Base-by-base conservation (phyloP, 2,329 filamentous ascomycete species). In the Coniosporium tulheliwenetii region DNA sequence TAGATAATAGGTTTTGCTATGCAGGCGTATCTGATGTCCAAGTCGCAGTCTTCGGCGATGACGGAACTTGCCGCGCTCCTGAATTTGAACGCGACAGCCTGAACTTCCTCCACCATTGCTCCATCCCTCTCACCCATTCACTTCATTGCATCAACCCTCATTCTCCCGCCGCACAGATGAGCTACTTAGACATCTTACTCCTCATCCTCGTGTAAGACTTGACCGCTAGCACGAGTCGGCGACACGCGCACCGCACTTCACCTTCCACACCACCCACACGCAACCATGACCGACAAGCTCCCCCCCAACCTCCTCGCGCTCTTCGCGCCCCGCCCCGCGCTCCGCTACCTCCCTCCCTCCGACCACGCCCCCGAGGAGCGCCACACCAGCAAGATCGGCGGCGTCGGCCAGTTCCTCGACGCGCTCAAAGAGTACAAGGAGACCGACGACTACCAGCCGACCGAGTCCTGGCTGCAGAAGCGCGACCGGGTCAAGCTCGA, bases 271-370 rank as follows among this genome's bases (percentile, higher is more conserved):
- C 5, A 26, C 32, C 14, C 37, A 26, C 19, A 26, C 19, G 12
- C 13, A 52, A 67, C 52, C 46, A 98, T 96, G 91, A 96, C 91
- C 39, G 89, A 95, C 71, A 91, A 93, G 65, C 81, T 98, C 14
- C 89, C 91, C 43, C 85, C 83, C 42, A 89, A 93, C 59, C 75
- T 96, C 44, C 73, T 96, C 53, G 83, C 84, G 63, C 84, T 96
- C 50, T 98, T 98, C 67, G 84, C 89, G 64, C 85, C 91, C 58
- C 84, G 91, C 44, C 91, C 91, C 52, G 82, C 89, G 44, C 68
- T 96, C 58, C 82, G 86, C 62, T 96, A 85, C 73, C 77, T 94
- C 45, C 81, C 82, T 45, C 84, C 86, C 5, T 70, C 73, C 51
- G 89, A 96, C 63, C 71, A 83, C 59, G 76, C 87, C 46, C 81